A percentile compares a stretch with the other conserved stretches of the same genome.
Evolutionary conservation across 805 yeast species (phyloP).

Genomic region (Priceomyces fermenticarens): DNA sequence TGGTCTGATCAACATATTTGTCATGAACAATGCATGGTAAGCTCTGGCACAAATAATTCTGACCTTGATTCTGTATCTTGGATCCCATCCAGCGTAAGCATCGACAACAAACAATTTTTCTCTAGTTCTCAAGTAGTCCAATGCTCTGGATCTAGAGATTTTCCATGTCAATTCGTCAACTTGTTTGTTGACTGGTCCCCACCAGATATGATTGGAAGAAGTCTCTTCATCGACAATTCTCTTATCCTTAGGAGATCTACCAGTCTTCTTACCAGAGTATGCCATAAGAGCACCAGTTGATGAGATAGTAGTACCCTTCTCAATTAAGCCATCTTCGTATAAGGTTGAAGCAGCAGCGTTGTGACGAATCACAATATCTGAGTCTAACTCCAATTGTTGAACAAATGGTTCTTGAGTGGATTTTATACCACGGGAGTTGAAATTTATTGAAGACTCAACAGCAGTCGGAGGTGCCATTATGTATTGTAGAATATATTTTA

Average conservation of each 20-base stretch:
- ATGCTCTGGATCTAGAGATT: constrained; percentile 92
- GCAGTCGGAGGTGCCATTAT: constrained; percentile 45
- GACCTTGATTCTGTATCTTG: constrained; percentile 92
- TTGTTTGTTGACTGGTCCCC: constrained; percentile 99
- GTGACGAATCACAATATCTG: constrained; percentile 72
- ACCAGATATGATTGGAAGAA: constrained; percentile 85
- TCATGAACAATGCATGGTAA: constrained; percentile 96
- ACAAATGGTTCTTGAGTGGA: constrained; percentile 40
- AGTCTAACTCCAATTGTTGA: constrained; percentile 44
- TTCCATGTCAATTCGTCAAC: constrained; percentile 93
- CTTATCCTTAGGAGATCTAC: constrained; percentile 97
- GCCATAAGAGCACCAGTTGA: constrained; percentile 95
- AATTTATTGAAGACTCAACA: constrained; percentile 42
- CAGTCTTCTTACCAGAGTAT: constrained; percentile 92
- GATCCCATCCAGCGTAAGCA: constrained; percentile 99
- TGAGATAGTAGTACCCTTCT: constrained; percentile 86
- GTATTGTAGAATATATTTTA: neutral
- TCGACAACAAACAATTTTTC: constrained; percentile 92
- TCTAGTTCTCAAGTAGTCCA: constrained; percentile 94
- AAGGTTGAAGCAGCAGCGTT: constrained; percentile 90
- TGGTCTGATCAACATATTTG: constrained; percentile 96
- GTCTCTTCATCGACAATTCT: constrained; percentile 94
- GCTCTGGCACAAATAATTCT: constrained; percentile 97
- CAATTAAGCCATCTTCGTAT: constrained; percentile 91
- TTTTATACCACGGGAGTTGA: constrained; percentile 36